Conservation (phyloP, 2,329 filamentous ascomycete species). For the Hypomyces rosellus region DNA sequence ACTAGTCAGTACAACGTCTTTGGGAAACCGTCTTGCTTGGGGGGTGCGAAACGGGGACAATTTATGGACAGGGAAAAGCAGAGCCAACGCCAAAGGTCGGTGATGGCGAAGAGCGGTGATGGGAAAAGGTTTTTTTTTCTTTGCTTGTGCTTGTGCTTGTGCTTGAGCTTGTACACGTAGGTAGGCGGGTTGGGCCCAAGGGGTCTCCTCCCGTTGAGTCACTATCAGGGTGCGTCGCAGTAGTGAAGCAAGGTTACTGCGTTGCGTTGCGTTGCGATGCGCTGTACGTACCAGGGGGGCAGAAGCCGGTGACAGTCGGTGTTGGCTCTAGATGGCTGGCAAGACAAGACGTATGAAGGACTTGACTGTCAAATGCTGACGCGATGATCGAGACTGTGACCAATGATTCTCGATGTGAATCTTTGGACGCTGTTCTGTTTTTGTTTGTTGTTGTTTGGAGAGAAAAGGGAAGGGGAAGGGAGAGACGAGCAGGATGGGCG, state of each 20-base stretch:
- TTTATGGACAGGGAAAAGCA: neutral
- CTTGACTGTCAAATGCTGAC: slow-evolving; percentile 33
- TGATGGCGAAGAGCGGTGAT: neutral
- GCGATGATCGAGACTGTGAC: slow-evolving; percentile 57
- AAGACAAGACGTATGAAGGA: slow-evolving; percentile 5
- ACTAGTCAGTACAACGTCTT: slow-evolving; percentile 7
- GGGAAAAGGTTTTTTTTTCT: neutral
- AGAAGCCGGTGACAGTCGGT: slow-evolving; percentile 20
- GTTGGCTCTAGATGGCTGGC: slow-evolving; percentile 22
- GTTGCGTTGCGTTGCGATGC: slow-evolving; percentile 19
- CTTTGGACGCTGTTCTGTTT: slow-evolving; percentile 41
- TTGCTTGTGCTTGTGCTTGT: neutral
- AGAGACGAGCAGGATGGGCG: slow-evolving; percentile 27
- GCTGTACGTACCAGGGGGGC: slow-evolving; percentile 28
- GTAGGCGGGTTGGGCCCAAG: slow-evolving; percentile 5
- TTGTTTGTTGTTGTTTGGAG: slow-evolving; percentile 44
- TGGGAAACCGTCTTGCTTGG: neutral
- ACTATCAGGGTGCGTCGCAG: slow-evolving; percentile 12
- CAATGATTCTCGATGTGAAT: slow-evolving; percentile 49
- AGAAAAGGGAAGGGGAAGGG: slow-evolving; percentile 29
- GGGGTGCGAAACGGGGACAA: neutral
- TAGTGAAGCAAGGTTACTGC: slow-evolving; percentile 15
- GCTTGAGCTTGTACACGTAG: neutral
- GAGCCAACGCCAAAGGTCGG: neutral
- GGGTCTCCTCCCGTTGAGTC: slow-evolving; percentile 15